Percentiles rank a stretch among this genome's conserved stretches.
phyloP scores from a whole-genome alignment of 805 yeast genomes.

The Lipomyces spencermartinsiae region DNA sequence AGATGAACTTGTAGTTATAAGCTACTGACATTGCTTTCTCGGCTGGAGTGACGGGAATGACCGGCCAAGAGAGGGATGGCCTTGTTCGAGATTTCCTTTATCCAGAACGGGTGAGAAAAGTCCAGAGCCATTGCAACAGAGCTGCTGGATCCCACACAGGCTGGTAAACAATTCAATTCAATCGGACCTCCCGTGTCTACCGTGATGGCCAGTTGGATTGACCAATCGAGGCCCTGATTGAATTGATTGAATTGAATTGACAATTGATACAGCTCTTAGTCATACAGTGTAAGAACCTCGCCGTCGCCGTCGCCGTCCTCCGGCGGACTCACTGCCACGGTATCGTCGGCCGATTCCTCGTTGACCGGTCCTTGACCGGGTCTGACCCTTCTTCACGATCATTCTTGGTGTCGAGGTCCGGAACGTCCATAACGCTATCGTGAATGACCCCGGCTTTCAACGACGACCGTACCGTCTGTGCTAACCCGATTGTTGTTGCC shows the following conservation, averaged over 20 bases:
- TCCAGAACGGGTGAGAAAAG: conserved; percentile 12
- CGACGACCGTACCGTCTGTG: conserved; percentile 9
- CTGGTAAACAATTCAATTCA: too few relatives aligned
- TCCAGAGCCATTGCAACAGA: not conserved
- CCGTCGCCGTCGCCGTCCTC: not conserved
- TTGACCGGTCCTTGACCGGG: not conserved
- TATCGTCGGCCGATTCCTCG: not conserved
- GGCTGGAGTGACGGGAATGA: conserved; percentile 16
- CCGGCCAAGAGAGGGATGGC: not conserved
- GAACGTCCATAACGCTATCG: too few relatives aligned
- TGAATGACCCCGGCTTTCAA: conserved; percentile 5
- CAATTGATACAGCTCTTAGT: conserved; percentile 1
- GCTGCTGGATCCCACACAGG: not conserved
- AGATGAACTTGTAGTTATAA: not conserved
- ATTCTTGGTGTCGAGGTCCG: too few relatives aligned
- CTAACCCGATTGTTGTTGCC: too few relatives aligned
- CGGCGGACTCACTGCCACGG: too few relatives aligned
- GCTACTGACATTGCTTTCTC: conserved; percentile 3
- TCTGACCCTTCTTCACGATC: too few relatives aligned
- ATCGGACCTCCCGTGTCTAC: not conserved
- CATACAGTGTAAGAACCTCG: conserved; percentile 1
- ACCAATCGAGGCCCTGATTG: conserved; percentile 1
- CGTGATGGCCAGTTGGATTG: conserved; percentile 3
- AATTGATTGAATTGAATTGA: conserved; percentile 1
- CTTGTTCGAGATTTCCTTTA: conserved; percentile 6